Conservation (phyloP, 1,284 basidiomycete genomes). For the Blastosporella zonata region DNA sequence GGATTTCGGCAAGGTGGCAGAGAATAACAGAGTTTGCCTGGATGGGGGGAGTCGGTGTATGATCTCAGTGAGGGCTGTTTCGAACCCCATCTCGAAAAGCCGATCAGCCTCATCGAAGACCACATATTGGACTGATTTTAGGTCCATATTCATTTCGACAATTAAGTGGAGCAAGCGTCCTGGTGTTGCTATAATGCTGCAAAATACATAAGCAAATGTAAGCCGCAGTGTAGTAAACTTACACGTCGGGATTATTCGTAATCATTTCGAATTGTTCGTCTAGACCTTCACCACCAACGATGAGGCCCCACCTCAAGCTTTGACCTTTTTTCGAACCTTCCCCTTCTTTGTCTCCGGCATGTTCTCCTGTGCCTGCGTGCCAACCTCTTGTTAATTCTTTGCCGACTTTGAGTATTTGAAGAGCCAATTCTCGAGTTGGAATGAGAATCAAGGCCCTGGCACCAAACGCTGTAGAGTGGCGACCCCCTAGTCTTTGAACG, state of each 20-base stretch:
- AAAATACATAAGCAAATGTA: constrained; percentile 11
- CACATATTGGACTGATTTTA: constrained; percentile 86
- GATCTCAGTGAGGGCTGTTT: constrained; percentile 89
- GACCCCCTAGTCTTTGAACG: constrained; percentile 81
- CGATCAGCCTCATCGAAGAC: constrained; percentile 99
- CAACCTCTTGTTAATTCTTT: constrained; percentile 88
- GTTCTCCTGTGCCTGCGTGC: constrained; percentile 56
- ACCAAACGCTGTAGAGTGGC: constrained; percentile 80
- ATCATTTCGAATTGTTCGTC: constrained; percentile 98
- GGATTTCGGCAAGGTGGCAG: constrained; percentile 93
- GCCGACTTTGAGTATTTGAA: constrained; percentile 93
- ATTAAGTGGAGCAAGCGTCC: constrained; percentile 94
- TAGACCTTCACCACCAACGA: constrained; percentile 94
- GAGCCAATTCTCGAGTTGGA: constrained; percentile 91
- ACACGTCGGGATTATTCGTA: constrained; percentile 93
- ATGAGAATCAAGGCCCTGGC: constrained; percentile 87
- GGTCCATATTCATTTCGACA: constrained; percentile 96
- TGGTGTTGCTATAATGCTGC: constrained; percentile 93
- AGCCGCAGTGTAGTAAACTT: constrained; percentile 33
- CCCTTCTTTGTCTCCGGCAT: constrained; percentile 61
- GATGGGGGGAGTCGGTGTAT: constrained; percentile 81
- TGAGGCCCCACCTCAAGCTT: constrained; percentile 85
- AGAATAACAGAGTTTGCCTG: constrained; percentile 93
- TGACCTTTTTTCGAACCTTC: constrained; percentile 58
- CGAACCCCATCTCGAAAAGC: constrained; percentile 98